Base-by-base conservation (phyloP, 202 grass and related monocot genomes). In the Digitaria exilis region DNA sequence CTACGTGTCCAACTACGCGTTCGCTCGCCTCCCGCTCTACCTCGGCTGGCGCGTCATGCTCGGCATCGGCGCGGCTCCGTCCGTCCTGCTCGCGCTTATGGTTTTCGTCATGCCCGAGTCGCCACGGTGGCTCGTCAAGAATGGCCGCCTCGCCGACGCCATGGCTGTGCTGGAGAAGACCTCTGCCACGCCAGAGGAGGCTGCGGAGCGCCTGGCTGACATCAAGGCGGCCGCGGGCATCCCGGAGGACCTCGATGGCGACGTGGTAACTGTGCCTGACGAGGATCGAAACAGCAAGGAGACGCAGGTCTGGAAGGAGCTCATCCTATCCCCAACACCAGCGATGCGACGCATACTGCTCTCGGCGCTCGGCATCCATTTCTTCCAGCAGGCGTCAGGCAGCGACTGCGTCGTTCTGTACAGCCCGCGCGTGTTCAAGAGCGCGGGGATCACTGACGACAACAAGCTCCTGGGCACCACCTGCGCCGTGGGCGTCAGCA, bases 331-430 rank as follows among this genome's bases (percentile, higher is more conserved):
- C 10, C 94, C 94, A 2, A 75, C 78, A 3, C 72, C 87, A 5
- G 77, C 75, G 1, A 92, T 97, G 66, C 89, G 91, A 0, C 89
- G 85, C 19, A 82, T 94, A 35, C 85, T 97, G 14, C 67, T 94
- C n/a, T 69, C 82, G 0, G 91, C 82, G 0, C 13, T 94, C 32
- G 94, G 87, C 39, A 82, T 97, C 68, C 94, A 97, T 35, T 97
- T 97, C 89, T 97, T 97, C 91, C 94, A 97, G 87, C 94, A 97
- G 65, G 87, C 94, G 4, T 97, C 94, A 0, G 94, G 94, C 28
- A 92, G 84, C 55, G 91, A 97, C 57, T 84, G 76, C 59, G 91
- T 94, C 8, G 91, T 97, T 34, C 91, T 97, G 7, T 97, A 97
- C 65, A 94, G 94, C 87, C 94, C 94, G 0, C 80, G 39, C 14